Evolutionary conservation across 2,329 filamentous ascomycete genomes (phyloP), one percentile per base, ranked within the genome.

Genomic region (Alternaria gaisen): DNA sequence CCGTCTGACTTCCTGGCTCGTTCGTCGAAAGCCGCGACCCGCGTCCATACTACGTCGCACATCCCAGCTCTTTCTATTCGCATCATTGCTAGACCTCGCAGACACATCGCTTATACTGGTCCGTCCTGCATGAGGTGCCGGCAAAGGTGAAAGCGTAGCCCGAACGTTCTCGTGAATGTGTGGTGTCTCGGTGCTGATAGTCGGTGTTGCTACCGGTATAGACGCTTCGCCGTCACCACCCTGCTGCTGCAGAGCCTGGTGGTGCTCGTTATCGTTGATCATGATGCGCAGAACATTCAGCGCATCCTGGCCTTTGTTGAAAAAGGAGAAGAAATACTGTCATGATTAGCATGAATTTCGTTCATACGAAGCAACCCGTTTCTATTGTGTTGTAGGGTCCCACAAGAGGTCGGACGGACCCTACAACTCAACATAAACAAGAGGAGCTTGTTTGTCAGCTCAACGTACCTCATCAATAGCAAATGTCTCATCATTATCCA

Each of bases 271-370:
- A 65, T 90, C 88, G 50, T 91, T 89, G 10, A 93, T 86, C 54
- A 96, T 82, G 42, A 88, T 87, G 64, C 88, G 91, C 53, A 99
- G 83, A 3, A 95, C 86, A 51, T 90, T 88, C 64, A 97, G 87
- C 14, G 93, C 94, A 70, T 97, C 92, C 71, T 91, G 89, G 7
- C 93, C 93, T 64, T 90, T 90, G 68, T 88, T 91, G 77, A 97
- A 97, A 80, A 98, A 98, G 0, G 94, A 95, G 78, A 99, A 98
- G 77, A 96, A 98, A 77, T 98, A 97, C 88, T 94, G 61, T 11
- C 11, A 3, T 1, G 11, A 38, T 72, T 53, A 74, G 67, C 43
- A n/a, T 7, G 3, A n/a, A 3, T n/a, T 1, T 38, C 34, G 12
- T 36, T 14, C 14, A 36, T 16, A 36, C 14, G 6, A 14, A 32